Evolutionary conservation across 1,284 basidiomycete species (phyloP), one percentile per base, ranked within the genome.

Genomic region (Austroboletus niveus): DNA sequence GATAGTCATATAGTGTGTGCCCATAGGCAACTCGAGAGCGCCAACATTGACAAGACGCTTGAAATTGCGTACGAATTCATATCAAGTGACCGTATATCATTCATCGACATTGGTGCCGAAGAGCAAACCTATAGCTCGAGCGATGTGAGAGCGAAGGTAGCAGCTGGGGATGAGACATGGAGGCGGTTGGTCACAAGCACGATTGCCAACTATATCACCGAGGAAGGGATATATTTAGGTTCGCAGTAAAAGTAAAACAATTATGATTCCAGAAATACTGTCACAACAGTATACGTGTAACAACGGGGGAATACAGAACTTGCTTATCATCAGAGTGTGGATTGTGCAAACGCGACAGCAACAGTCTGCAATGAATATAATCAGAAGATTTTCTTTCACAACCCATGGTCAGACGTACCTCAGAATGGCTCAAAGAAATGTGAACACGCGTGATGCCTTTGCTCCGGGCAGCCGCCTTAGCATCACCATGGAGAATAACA

Each of bases 371-470:
- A 48, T 41, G 46, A 49, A 10, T 17, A 45, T 54, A 42, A 70
- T 56, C 9, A 6, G 10, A 15, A 12, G 51, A 56, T 51, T 46
- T 20, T 46, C 30, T 47, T n/a, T 11, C 10, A 48, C 15, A 48
- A 48, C 24, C 17, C 38, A 29, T 15, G 27, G 35, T 36, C 29
- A 41, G 40, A 77, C 85, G 59, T 64, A 90, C 88, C 74, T 92
- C 89, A 53, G 89, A 92, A 76, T 99, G 96, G 62, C 91, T 94
- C 61, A 99, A 78, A 34, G 94, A 97, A 53, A 99, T 76, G 61
- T 89, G 76, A 60, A 96, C 80, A 60, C 79, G 82, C 44, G 78
- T 79, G 69, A 98, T 80, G 43, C 85, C 86, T 75, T 89, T 92
- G 47, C 73, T 76, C 22, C 79, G 73, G 30, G 94, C 94, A 52